Percentiles rank a stretch among this genome's conserved stretches.
Conservation (phyloP, 2,329 filamentous ascomycete species). For the Capronia epimyces region DNA sequence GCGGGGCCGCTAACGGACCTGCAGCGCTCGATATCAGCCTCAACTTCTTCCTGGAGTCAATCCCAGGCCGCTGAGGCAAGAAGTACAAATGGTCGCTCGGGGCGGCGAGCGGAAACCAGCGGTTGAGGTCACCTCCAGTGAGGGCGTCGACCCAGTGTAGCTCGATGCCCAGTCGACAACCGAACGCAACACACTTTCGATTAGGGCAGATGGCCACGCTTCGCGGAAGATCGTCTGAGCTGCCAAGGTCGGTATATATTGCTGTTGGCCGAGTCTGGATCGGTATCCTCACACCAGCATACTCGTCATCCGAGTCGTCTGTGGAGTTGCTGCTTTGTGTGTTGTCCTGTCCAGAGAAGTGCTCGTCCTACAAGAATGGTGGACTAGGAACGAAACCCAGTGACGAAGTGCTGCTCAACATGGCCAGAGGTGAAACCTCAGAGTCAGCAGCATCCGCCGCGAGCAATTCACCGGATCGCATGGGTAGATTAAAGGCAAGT, state of each 20-base stretch:
- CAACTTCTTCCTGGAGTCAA: constrained; percentile 53
- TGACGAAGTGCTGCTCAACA: constrained; percentile 1
- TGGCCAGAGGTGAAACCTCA: neutral
- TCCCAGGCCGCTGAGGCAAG: constrained; percentile 48
- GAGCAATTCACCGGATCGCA: constrained; percentile 4
- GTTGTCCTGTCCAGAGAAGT: neutral
- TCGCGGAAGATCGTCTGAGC: constrained; percentile 57
- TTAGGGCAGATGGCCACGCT: constrained; percentile 63
- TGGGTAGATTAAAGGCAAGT: neutral
- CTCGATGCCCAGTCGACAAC: constrained; percentile 58
- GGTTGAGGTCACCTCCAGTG: constrained; percentile 37
- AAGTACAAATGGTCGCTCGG: constrained; percentile 50
- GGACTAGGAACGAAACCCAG: constrained; percentile 3
- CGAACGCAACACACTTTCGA: constrained; percentile 60
- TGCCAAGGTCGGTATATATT: constrained; percentile 51
- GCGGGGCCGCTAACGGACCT: constrained; percentile 23
- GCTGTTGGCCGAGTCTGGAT: constrained; percentile 21
- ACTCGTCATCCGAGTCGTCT: neutral
- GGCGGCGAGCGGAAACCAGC: constrained; percentile 40
- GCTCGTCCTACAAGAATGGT: constrained; percentile 14
- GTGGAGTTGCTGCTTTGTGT: neutral
- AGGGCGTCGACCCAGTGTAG: constrained; percentile 55
- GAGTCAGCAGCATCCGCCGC: neutral
- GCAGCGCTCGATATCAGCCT: constrained; percentile 57
- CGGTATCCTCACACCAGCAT: constrained; percentile 1